phyloP scores from a whole-genome alignment of 768 basidiomycete genomes.

The Dendrothele bispora region DNA sequence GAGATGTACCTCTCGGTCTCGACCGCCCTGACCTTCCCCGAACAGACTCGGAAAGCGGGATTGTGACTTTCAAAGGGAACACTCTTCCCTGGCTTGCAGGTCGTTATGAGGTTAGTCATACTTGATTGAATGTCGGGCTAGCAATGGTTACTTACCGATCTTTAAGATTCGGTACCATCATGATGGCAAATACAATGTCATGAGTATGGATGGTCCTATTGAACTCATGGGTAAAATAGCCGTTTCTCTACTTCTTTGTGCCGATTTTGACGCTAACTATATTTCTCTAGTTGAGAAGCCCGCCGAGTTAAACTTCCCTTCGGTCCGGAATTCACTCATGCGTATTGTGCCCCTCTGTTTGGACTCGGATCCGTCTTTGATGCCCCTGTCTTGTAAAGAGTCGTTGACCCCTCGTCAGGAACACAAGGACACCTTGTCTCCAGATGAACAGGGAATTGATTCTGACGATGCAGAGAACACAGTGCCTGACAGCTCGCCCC shows the following conservation, averaged over 20 bases:
- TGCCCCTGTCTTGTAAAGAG: constrained; percentile 67
- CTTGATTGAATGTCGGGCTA: too few relatives aligned
- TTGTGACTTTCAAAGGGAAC: constrained; percentile 73
- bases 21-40: constrained; percentile 27
- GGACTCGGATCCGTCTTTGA: constrained; percentile 80
- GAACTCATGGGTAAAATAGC: constrained; percentile 78
- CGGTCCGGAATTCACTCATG: constrained; percentile 66
- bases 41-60: constrained; percentile 54
- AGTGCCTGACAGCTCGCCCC: constrained; percentile 20
- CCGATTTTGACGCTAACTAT: constrained; percentile 13
- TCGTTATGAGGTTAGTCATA: constrained; percentile 81
- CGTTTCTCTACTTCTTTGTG: neutral
- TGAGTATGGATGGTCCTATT: constrained; percentile 80
- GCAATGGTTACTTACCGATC: neutral
- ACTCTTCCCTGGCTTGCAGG: constrained; percentile 86
- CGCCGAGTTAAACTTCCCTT: constrained; percentile 55
- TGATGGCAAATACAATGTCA: constrained; percentile 96
- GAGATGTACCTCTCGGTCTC: constrained; percentile 65
- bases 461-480: constrained; percentile 16
- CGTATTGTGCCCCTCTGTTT: constrained; percentile 84
- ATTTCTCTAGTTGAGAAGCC: constrained; percentile 67
- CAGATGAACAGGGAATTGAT: neutral
- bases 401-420: constrained; percentile 19
- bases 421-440: neutral
- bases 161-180: constrained; percentile 86